Base-by-base conservation (phyloP, 768 basidiomycete species). In the Pulveroboletus ravenelii region DNA sequence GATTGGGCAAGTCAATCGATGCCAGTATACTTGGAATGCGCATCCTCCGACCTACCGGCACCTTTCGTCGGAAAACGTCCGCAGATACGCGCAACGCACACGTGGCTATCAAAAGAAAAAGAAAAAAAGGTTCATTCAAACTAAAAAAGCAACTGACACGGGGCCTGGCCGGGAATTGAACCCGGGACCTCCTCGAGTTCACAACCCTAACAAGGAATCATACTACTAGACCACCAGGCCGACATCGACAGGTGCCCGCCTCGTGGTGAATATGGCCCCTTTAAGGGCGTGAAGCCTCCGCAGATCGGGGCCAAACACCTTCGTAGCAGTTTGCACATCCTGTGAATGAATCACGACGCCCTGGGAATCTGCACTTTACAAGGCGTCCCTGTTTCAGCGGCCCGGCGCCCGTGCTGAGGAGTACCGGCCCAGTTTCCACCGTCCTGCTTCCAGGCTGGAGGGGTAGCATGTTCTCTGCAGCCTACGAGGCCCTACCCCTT, bases 101-200 rank as follows among this genome's bases (percentile, higher is more conserved):
- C 39, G 30, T 39, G 18, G 29, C 23, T 7, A 45, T 25, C 6
- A 36, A 48, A 40, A 29, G 10, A 27, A 44, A 34, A 43, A 47
- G 15, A 41, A 46, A 27, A 46, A 36, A 27, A 31, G 23, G 23
- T 5, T 23, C 25, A 3, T 13, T 23, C 29, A 39, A 23, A 23
- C 29, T 30, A 30, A 31, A 64, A 52, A 49, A 54, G 23, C 45
- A 44, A 32, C 14, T 5, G 25, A 2, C 7, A 25, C 20, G 14
- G 60, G 82, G 81, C 84, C 82, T 83, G 76, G 78, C 82, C 79
- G 83, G 83, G 84, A 85, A 85, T 86, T 85, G 84, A 87, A 86
- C 85, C 84, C 83, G 78, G 83, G 82, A 85, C 85, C 85, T 86
- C 84, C 84, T 84, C 82, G 69, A 61, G 15, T 30, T 20, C 18